Evolutionary conservation across 2,329 filamentous ascomycete species (phyloP).

Genomic region (Pestalotiopsis sp.): DNA sequence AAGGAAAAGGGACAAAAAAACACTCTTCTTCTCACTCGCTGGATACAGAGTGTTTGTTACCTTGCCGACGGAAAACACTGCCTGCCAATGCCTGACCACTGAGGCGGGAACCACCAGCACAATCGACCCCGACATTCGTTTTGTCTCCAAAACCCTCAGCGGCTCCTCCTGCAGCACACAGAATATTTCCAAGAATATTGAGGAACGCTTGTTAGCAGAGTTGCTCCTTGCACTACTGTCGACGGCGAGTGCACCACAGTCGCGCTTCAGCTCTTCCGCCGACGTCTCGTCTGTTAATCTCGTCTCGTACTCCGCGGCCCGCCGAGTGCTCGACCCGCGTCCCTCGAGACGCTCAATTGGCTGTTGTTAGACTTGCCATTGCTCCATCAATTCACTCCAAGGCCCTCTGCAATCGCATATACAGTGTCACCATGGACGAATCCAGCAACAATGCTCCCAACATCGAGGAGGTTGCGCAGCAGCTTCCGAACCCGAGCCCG

Average conservation of each 20-base stretch:
- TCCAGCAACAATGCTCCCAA: conserved; percentile 5
- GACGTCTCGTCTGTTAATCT: background rate
- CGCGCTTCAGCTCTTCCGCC: background rate
- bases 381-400: conserved; percentile 4
- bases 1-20: background rate
- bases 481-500: conserved; percentile 4
- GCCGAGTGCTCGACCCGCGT: background rate
- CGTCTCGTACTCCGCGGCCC: background rate
- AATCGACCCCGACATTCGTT: conserved; percentile 2
- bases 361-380: background rate
- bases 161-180: background rate
- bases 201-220: background rate
- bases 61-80: background rate
- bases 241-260: background rate
- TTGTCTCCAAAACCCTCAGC: background rate
- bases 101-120: background rate
- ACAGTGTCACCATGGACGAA: conserved; percentile 2
- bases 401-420: background rate
- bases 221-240: background rate
- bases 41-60: background rate
- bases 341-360: background rate
- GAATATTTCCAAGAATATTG: background rate
- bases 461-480: conserved; percentile 6
- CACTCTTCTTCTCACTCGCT: background rate
- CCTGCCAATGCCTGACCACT: background rate